phyloP scores from a whole-genome alignment of 108 stramenopile genomes.

The Cyclotella atomus region DNA sequence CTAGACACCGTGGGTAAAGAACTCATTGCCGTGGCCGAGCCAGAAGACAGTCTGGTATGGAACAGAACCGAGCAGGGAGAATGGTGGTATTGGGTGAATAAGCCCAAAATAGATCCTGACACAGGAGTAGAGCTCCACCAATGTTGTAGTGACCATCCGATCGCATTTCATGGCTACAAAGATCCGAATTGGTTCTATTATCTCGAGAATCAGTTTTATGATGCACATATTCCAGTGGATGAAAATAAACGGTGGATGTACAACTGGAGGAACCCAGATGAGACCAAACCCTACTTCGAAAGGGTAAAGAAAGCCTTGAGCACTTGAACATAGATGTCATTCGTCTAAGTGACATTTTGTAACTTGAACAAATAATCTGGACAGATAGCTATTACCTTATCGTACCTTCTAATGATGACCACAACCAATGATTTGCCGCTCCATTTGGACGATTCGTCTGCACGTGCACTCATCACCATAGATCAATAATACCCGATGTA shows the following conservation, averaged over 20 bases:
- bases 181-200: conserved; percentile 31
- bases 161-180: conserved; percentile 44
- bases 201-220: conserved; percentile 33
- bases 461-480: no score
- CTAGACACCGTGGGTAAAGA: conserved; percentile 28
- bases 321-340: not conserved
- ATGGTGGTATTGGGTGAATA: conserved; percentile 49
- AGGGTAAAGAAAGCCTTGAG: conserved; percentile 15
- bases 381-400: not conserved
- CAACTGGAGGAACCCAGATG: conserved; percentile 18
- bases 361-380: not conserved
- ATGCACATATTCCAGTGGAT: not conserved
- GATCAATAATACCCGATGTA: no score
- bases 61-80: conserved; percentile 45
- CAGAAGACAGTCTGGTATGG: conserved; percentile 32
- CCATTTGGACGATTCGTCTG: no score
- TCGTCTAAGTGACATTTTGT: no score
- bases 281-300: conserved; percentile 18
- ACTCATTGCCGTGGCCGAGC: conserved; percentile 16
- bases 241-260: conserved; percentile 8
- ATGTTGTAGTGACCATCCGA: conserved; percentile 36
- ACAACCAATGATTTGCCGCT: not conserved
- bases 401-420: not conserved
- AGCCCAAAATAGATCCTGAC: conserved; percentile 17
- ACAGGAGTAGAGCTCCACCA: conserved; percentile 26